Conservation (phyloP, 805 yeast species). For the Pichia occidentalis region DNA sequence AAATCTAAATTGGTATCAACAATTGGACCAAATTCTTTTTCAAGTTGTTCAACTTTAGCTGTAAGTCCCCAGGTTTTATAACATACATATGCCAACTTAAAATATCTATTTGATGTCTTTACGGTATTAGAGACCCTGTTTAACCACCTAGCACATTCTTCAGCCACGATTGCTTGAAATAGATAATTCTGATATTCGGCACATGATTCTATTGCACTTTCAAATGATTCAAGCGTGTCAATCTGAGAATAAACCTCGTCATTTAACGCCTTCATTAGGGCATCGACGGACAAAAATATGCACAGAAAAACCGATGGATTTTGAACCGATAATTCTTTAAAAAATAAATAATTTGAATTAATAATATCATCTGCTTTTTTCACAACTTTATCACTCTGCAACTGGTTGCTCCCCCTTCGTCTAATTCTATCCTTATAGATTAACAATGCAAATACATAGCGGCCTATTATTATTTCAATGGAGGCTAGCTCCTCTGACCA, state of each 20-base stretch:
- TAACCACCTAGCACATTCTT: conserved; percentile 40
- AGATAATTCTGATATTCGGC: conserved; percentile 26
- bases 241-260: conserved; percentile 25
- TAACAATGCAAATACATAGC: conserved; percentile 13
- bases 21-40: conserved; percentile 27
- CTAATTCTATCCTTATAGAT: conserved; percentile 11
- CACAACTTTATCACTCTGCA: conserved; percentile 17
- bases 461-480: conserved; percentile 11
- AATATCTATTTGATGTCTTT: conserved; percentile 32
- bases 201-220: conserved; percentile 38
- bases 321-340: conserved; percentile 31
- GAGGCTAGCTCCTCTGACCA: conserved; percentile 1
- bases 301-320: conserved; percentile 35
- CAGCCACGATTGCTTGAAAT: conserved; percentile 36
- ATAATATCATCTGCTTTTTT: conserved; percentile 16
- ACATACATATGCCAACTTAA: conserved; percentile 32
- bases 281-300: conserved; percentile 33
- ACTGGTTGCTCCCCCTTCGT: conserved; percentile 7
- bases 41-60: conserved; percentile 23
- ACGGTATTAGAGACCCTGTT: conserved; percentile 19
- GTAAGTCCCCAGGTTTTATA: conserved; percentile 29
- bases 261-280: conserved; percentile 25
- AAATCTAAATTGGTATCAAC: conserved; percentile 15
- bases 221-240: conserved; percentile 38
- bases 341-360: conserved; percentile 20